phyloP scores from a whole-genome alignment of 805 yeast species.

The Schizosaccharomyces osmophilus region DNA sequence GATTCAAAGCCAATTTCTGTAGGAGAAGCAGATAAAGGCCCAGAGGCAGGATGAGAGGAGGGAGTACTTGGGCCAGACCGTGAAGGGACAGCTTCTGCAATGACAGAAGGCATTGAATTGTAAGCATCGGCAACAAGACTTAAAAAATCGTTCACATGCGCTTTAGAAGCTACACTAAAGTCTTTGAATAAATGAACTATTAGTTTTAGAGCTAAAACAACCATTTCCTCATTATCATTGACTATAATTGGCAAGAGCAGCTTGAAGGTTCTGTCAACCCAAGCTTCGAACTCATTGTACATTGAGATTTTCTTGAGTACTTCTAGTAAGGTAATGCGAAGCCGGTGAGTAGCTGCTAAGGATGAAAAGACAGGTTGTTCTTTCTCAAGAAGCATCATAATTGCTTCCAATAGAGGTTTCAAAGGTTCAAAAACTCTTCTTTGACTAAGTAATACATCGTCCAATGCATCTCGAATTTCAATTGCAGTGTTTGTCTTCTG shows the following conservation, averaged over 20 bases:
- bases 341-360: not conserved
- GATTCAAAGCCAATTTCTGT: slow-evolving; percentile 31
- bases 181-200: slow-evolving; percentile 67
- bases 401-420: not conserved
- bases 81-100: slow-evolving; percentile 38
- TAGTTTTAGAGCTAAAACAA: slow-evolving; percentile 70
- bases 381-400: not conserved
- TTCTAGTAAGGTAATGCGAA: slow-evolving; percentile 56
- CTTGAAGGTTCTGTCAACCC: slow-evolving; percentile 31
- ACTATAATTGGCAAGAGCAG: slow-evolving; percentile 26
- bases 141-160: slow-evolving; percentile 59
- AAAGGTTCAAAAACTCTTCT: not conserved
- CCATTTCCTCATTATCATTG: slow-evolving; percentile 84
- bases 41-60: not conserved
- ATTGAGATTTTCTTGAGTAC: slow-evolving; percentile 41
- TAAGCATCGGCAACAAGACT: slow-evolving; percentile 53
- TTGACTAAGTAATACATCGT: not conserved
- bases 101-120: slow-evolving; percentile 52
- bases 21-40: slow-evolving; percentile 6
- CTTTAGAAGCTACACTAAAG: slow-evolving; percentile 41
- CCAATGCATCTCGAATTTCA: not conserved
- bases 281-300: slow-evolving; percentile 54
- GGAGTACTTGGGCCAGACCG: slow-evolving; percentile 2
- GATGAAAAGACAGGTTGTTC: not conserved
- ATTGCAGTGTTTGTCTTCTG: not conserved